Conservation (phyloP, 148 eudicot species). For the Camellia granthamiana region DNA sequence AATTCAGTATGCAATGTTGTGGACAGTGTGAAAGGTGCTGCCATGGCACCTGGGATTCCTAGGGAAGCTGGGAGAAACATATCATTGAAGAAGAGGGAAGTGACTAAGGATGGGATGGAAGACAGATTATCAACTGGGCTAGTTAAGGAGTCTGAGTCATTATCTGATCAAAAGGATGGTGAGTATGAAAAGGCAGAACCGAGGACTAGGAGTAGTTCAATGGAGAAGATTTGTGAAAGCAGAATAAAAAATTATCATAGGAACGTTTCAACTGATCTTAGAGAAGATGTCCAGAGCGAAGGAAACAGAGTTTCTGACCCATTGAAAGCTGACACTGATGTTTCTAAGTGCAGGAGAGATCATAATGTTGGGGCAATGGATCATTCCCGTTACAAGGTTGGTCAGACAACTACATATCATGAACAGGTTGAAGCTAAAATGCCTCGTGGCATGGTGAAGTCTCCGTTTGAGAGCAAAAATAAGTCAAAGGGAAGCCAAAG, state of each 20-base stretch:
- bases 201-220: constrained; percentile 17
- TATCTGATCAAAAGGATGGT: constrained; percentile 21
- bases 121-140: constrained; percentile 24
- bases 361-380: constrained; percentile 10
- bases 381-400: constrained; percentile 14
- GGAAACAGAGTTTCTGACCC: constrained; percentile 16
- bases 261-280: constrained; percentile 24
- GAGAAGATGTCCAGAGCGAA: constrained; percentile 15
- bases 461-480: constrained; percentile 25
- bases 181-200: constrained; percentile 23
- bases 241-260: constrained; percentile 15
- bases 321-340: constrained; percentile 25
- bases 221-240: constrained; percentile 19
- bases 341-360: constrained; percentile 21
- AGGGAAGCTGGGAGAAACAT: constrained; percentile 21
- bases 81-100: constrained; percentile 25
- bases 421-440: constrained; percentile 11
- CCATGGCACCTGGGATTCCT: constrained; percentile 12
- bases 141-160: constrained; percentile 24
- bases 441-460: constrained; percentile 17
- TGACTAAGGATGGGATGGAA: constrained; percentile 22
- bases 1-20: constrained; percentile 10
- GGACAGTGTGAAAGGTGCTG: constrained; percentile 14
- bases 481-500: constrained; percentile 31
- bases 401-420: constrained; percentile 12